Conservation (phyloP, 352 stramenopile species). For the Blastocystis hominis region DNA sequence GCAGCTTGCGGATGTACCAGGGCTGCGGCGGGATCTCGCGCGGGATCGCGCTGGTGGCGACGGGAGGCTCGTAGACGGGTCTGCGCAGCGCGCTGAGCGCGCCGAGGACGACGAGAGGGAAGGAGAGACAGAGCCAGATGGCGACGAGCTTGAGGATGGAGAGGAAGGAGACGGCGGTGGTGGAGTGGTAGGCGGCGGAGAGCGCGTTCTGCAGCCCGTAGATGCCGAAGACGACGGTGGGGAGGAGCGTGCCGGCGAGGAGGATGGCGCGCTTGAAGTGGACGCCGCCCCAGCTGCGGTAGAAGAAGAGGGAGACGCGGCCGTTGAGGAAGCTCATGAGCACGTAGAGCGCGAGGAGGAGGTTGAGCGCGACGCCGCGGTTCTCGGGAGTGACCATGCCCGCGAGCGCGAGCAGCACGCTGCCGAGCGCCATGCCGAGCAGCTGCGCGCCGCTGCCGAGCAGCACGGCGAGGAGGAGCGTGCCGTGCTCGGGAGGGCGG, state of each 20-base stretch:
- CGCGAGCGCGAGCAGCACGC: slow-evolving; percentile 86
- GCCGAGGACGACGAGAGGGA: slow-evolving; percentile 93
- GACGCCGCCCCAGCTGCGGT: slow-evolving; percentile 95
- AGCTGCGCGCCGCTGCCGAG: slow-evolving; percentile 93
- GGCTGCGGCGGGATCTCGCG: slow-evolving; percentile 91
- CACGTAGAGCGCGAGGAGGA: slow-evolving; percentile 90
- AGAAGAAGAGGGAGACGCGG: slow-evolving; percentile 86
- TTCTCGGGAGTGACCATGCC: slow-evolving; percentile 90
- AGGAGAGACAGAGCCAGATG: slow-evolving; percentile 96
- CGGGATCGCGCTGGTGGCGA: slow-evolving; percentile 92
- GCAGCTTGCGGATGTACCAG: slow-evolving; percentile 90
- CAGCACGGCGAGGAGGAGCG: slow-evolving; percentile 90
- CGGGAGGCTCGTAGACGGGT: slow-evolving; percentile 74
- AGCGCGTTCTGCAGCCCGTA: slow-evolving; percentile 96
- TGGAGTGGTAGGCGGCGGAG: slow-evolving; percentile 81
- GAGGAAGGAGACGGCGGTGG: slow-evolving; percentile 84
- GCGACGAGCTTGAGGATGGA: slow-evolving; percentile 91
- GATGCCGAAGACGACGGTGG: slow-evolving; percentile 76
- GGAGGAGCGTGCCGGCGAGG: slow-evolving; percentile 87
- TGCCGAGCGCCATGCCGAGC: slow-evolving; percentile 84
- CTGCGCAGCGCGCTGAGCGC: slow-evolving; percentile 94
- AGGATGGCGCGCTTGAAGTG: slow-evolving; percentile 90
- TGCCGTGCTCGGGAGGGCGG: slow-evolving; percentile 78
- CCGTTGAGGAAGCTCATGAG: slow-evolving; percentile 86
- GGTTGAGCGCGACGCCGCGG: slow-evolving; percentile 91